phyloP scores from a whole-genome alignment of 208 protist genomes.

The Leptomonas seymouri region DNA sequence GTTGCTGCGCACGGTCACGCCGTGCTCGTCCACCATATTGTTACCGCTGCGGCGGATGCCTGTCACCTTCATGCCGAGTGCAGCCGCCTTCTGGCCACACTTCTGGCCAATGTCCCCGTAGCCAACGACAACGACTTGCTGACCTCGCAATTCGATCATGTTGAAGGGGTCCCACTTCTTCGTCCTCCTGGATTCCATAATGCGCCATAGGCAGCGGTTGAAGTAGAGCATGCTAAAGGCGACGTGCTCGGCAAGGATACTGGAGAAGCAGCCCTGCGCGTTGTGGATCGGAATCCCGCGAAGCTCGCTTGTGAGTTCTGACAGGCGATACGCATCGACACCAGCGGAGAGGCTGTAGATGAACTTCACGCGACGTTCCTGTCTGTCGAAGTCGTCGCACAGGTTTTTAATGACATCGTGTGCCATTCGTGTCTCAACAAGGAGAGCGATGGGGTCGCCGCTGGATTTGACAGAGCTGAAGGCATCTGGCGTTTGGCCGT shows the following conservation, averaged over 20 bases:
- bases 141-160: slow-evolving; percentile 51
- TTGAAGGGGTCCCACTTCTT: slow-evolving; percentile 84
- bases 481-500: slow-evolving; percentile 29
- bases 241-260: slow-evolving; percentile 81
- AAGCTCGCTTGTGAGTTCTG: slow-evolving; percentile 47
- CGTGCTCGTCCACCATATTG: slow-evolving; percentile 53
- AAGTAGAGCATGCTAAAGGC: slow-evolving; percentile 86
- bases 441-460: slow-evolving; percentile 22
- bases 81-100: slow-evolving; percentile 40
- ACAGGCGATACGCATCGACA: slow-evolving; percentile 64
- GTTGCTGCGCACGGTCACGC: slow-evolving; percentile 53
- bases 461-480: slow-evolving; percentile 40
- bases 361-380: slow-evolving; percentile 62
- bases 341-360: slow-evolving; percentile 81
- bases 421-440: slow-evolving; percentile 12
- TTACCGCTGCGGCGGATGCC: slow-evolving; percentile 59
- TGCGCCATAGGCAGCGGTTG: slow-evolving; percentile 75
- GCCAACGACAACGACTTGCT: slow-evolving; percentile 81
- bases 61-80: slow-evolving; percentile 78
- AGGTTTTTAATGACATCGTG: slow-evolving; percentile 61
- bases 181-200: slow-evolving; percentile 45
- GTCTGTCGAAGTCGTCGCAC: slow-evolving; percentile 59
- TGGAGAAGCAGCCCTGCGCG: slow-evolving; percentile 64
- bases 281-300: slow-evolving; percentile 70
- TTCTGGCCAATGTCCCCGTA: slow-evolving; percentile 84